Base-by-base conservation (phyloP, 306 rosid species). In the Ziziphus jujuba region DNA sequence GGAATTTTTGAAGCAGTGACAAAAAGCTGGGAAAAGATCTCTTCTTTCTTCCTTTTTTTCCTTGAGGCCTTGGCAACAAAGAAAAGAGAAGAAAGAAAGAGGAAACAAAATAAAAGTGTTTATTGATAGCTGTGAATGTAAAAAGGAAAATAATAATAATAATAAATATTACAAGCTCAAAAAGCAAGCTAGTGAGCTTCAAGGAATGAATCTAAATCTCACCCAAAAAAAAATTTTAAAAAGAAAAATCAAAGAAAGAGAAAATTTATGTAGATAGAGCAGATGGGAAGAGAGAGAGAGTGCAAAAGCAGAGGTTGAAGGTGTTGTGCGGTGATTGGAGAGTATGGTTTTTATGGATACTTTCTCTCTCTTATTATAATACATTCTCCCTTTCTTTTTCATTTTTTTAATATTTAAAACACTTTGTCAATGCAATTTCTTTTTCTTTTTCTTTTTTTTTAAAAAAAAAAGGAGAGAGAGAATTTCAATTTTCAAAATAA, bases 301-400 rank as follows among this genome's bases (percentile, higher is more conserved):
- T 9, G 7, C 0, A 61, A 70, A 77, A 76, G 74, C 54, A 61
- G 72, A 61, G 75, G 17, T 63, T 76, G 84, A 67, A 79, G 84
- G 72, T 89, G 92, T 81, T 76, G 77, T 56, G 78, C 67, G 73
- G 69, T 87, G 91, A 87, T 89, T 84, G 92, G 93, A 56, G 72
- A 71, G 36, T 65, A 75, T 77, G 72, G 82, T 69, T 83, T 72
- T 48, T 79, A 75, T 84, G 82, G 85, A 87, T 79, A 66, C 87
- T 84, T 79, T 80, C 51, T 78, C 72, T 77, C 78, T 72, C 80
- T 71, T 75, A 75, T 81, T 75, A 40, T 78, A 81, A 68, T 75
- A 60, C 69, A 44, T 68, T 57, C 66, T 61, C 65, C n/a, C 31
- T 34, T 23, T 16, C 34, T 47, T 40, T 50, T 75, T 57, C 47